Evolutionary conservation across 1,284 basidiomycete genomes (phyloP).

Genomic region (Albatrellus sp.): DNA sequence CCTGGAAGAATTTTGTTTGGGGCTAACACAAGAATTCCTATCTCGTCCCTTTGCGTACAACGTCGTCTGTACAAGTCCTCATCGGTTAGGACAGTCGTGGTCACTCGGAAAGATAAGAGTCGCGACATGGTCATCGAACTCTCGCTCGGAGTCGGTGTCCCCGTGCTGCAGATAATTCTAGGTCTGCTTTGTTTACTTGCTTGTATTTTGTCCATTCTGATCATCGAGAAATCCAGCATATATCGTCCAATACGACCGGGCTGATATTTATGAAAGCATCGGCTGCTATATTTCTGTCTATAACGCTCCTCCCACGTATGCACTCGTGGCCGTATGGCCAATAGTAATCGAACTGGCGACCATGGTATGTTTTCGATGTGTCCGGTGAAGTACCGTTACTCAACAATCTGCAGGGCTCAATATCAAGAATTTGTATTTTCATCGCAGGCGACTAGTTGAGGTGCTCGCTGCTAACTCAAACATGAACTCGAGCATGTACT

Average conservation of each 20-base stretch:
- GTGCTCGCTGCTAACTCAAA: constrained; percentile 23
- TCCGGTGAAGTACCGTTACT: background rate
- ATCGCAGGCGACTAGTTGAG: constrained; percentile 26
- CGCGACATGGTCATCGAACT: constrained; percentile 22
- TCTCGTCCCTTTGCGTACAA: constrained; percentile 30
- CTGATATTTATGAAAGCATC: constrained; percentile 30
- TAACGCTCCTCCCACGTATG: constrained; percentile 23
- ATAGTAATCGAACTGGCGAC: constrained; percentile 27
- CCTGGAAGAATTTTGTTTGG: constrained; percentile 21
- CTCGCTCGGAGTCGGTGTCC: constrained; percentile 20
- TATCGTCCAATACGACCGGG: constrained; percentile 32
- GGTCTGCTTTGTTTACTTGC: constrained; percentile 14
- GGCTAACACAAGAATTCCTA: constrained; percentile 24
- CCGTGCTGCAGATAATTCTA: constrained; percentile 20
- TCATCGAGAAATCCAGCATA: constrained; percentile 20
- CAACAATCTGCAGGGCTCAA: constrained; percentile 23
- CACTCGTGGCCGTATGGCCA: constrained; percentile 24
- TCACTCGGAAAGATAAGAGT: constrained; percentile 19
- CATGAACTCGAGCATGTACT: constrained; percentile 34
- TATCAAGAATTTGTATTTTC: constrained; percentile 23
- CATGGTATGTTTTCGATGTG: constrained; percentile 14
- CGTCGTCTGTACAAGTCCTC: constrained; percentile 32
- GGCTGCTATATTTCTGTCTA: constrained; percentile 28
- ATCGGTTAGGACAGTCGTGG: constrained; percentile 15
- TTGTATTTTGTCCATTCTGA: background rate